Evolutionary conservation across 306 rosid genomes (phyloP).

Genomic region (Casuarina cunninghamiana): DNA sequence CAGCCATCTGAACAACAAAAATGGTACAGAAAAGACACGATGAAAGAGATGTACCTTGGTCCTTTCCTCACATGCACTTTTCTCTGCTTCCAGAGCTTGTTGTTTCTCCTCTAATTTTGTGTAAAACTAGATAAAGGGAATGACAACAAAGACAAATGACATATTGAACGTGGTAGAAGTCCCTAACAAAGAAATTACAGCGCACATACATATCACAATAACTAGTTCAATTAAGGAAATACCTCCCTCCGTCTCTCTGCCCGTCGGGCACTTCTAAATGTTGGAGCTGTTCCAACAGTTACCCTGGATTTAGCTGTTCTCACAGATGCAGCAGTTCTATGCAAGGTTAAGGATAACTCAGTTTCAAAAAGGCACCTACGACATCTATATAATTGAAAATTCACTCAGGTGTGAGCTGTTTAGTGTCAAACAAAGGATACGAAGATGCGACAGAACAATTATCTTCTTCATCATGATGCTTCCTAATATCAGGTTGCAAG

Average conservation of each 20-base stretch:
- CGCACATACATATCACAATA: constrained; percentile 20
- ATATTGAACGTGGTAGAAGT: constrained; percentile 20
- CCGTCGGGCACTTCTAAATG: constrained; percentile 56
- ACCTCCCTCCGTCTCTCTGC: constrained; percentile 97
- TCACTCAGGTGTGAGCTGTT: constrained; percentile 20
- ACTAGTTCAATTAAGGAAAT: constrained; percentile 26
- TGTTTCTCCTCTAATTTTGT: constrained; percentile 86
- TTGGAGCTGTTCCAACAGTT: constrained; percentile 87
- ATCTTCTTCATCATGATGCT: constrained; percentile 82
- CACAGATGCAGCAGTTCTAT: constrained; percentile 61
- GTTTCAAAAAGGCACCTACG: constrained; percentile 10
- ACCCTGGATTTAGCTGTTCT: constrained; percentile 70
- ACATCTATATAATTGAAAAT: not conserved
- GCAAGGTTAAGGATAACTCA: constrained; percentile 53
- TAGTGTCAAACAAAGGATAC: constrained; percentile 68
- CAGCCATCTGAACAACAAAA: not conserved
- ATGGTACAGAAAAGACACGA: not conserved
- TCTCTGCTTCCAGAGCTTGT: constrained; percentile 89
- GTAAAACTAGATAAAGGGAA: constrained; percentile 62
- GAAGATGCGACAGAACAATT: constrained; percentile 76
- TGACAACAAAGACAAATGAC: constrained; percentile 22
- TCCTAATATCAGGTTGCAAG: constrained; percentile 51
- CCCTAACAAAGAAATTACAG: constrained; percentile 9
- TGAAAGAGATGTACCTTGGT: constrained; percentile 52
- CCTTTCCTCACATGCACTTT: constrained; percentile 70